These are phyloP conservation scores for Pyronema domesticum DNA, from an alignment of 495 filamentous ascomycete genomes.

Conservation along the genomic window DNA sequence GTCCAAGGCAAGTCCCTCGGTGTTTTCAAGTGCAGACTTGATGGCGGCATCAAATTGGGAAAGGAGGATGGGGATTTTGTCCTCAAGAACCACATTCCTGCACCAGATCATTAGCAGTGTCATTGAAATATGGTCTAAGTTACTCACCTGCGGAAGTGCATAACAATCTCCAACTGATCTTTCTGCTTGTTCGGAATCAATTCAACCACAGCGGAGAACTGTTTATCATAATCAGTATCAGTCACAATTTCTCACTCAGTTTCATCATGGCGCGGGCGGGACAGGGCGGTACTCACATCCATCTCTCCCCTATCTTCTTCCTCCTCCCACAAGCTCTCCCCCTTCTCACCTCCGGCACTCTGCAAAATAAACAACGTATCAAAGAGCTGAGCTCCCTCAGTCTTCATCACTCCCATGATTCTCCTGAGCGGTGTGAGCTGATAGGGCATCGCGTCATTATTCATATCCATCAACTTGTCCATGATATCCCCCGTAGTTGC, in stretches of 20 bases:
- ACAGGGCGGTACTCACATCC: conserved; percentile 36
- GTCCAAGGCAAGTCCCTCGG: conserved; percentile 26
- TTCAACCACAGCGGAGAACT: conserved; percentile 51
- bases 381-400: conserved; percentile 38
- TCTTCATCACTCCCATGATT: conserved; percentile 34
- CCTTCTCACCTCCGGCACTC: conserved; percentile 29
- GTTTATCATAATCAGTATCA: conserved; percentile 12
- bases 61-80: conserved; percentile 28
- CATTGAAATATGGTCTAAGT: too few relatives aligned
- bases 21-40: conserved; percentile 27
- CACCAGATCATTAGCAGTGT: conserved; percentile 17
- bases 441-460: conserved; percentile 38
- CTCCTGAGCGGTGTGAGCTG: conserved; percentile 53
- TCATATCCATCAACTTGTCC: conserved; percentile 36
- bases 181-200: conserved; percentile 36
- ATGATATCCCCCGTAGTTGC: conserved; percentile 36
- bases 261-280: neutral
- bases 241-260: too few relatives aligned
- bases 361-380: conserved; percentile 65
- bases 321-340: conserved; percentile 41
- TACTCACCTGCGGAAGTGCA: conserved; percentile 31
- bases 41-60: conserved; percentile 34
- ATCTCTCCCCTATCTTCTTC: conserved; percentile 52
- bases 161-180: conserved; percentile 29
- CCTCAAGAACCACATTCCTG: conserved; percentile 28